Evolutionary conservation across 805 yeast species (phyloP).

Genomic region (Zygosaccharomyces pseudorouxii): DNA sequence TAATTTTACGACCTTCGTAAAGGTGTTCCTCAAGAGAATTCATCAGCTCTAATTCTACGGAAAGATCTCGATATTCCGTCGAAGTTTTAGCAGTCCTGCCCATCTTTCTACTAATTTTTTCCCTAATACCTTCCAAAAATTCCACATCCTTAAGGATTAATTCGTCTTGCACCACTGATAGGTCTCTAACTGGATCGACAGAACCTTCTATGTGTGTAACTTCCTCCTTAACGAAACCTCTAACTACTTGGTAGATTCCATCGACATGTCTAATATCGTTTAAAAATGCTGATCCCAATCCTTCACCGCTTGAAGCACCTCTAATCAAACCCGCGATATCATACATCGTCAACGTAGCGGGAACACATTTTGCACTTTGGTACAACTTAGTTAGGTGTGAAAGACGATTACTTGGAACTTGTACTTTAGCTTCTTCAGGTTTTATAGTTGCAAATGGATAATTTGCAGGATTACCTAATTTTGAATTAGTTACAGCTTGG

Average conservation of each 20-base stretch:
- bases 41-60: constrained; percentile 37
- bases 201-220: constrained; percentile 70
- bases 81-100: constrained; percentile 40
- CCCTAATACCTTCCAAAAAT: constrained; percentile 56
- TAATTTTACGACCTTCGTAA: constrained; percentile 51
- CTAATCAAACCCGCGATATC: constrained; percentile 82
- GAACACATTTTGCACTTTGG: constrained; percentile 57
- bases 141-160: constrained; percentile 74
- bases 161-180: constrained; percentile 71
- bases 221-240: constrained; percentile 72
- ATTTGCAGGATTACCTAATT: constrained; percentile 94
- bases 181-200: constrained; percentile 71
- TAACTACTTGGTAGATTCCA: constrained; percentile 73
- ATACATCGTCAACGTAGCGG: constrained; percentile 63
- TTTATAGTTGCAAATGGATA: constrained; percentile 93
- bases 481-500: constrained; percentile 92
- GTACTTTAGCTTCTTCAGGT: constrained; percentile 71
- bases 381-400: constrained; percentile 52
- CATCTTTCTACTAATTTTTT: constrained; percentile 42
- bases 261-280: constrained; percentile 76
- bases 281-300: constrained; percentile 75
- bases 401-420: constrained; percentile 62
- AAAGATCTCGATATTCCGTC: constrained; percentile 46
- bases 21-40: constrained; percentile 44
- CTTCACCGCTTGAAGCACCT: constrained; percentile 82